Percentiles rank a stretch among this genome's conserved stretches.
Evolutionary conservation across 352 stramenopile species (phyloP).

Genomic region (Globisporangium heterothallicum): DNA sequence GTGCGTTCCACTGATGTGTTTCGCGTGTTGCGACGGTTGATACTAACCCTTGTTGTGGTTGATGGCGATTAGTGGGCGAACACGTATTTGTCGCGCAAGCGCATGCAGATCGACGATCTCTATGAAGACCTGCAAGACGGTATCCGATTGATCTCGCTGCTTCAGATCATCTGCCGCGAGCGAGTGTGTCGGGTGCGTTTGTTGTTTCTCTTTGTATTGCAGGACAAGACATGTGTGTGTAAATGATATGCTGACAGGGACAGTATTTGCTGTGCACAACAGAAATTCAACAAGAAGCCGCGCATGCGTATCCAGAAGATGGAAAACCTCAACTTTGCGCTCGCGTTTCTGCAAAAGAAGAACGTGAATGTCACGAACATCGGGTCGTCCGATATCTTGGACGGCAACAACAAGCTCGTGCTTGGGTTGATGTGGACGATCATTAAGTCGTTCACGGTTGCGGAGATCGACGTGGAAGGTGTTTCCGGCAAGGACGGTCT

Average conservation of each 20-base stretch:
- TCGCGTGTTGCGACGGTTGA: not conserved
- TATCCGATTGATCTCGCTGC: slow-evolving; percentile 79
- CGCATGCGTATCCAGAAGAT: slow-evolving; percentile 93
- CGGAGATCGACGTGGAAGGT: slow-evolving; percentile 82
- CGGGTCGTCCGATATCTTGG: slow-evolving; percentile 88
- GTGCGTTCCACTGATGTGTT: slow-evolving; percentile 23
- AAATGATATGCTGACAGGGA: not conserved
- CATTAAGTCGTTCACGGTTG: slow-evolving; percentile 88
- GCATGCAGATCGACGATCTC: slow-evolving; percentile 87
- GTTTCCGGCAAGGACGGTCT: slow-evolving; percentile 89
- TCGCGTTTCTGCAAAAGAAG: slow-evolving; percentile 87
- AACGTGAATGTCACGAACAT: slow-evolving; percentile 90
- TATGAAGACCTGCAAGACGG: slow-evolving; percentile 87
- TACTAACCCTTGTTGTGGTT: not conserved
- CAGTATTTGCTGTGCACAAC: not conserved
- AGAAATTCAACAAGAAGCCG: slow-evolving; percentile 91
- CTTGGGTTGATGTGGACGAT: slow-evolving; percentile 91
- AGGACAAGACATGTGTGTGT: not conserved
- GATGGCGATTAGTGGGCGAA: slow-evolving; percentile 71
- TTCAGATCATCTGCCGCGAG: slow-evolving; percentile 87
- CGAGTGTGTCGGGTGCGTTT: slow-evolving; percentile 79
- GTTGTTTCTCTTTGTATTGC: not conserved
- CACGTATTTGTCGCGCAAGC: slow-evolving; percentile 84
- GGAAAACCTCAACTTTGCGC: slow-evolving; percentile 89
- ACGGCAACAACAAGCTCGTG: slow-evolving; percentile 90